phyloP scores from a whole-genome alignment of 2,329 filamentous ascomycete genomes.

The Chaetomium strumarium region DNA sequence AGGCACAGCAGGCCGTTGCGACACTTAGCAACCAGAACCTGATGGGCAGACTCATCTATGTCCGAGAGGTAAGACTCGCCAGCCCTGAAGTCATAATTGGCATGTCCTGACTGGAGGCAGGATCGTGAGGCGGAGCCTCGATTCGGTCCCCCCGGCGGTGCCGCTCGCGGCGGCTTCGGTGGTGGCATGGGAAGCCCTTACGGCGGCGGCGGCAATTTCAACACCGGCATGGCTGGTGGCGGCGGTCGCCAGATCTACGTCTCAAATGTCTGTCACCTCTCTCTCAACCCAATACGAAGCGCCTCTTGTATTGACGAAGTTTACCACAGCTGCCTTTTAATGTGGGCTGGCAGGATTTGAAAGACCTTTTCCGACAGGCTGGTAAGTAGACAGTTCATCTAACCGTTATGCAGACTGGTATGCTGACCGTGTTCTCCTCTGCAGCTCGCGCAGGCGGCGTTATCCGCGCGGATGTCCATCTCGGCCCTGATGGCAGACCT shows the following conservation, averaged over 20 bases:
- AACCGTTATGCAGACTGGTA: background rate
- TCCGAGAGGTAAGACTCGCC: conserved; percentile 70
- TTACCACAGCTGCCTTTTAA: conserved; percentile 79
- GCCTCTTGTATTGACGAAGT: conserved; percentile 24
- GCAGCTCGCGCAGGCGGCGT: conserved; percentile 65
- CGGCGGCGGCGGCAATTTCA: conserved; percentile 52
- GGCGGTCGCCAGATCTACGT: conserved; percentile 91
- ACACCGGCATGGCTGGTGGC: conserved; percentile 50
- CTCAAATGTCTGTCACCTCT: conserved; percentile 79
- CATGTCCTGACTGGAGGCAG: conserved; percentile 40
- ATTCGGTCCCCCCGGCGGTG: conserved; percentile 71
- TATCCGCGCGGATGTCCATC: conserved; percentile 90
- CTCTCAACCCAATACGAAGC: background rate
- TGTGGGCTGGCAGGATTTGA: conserved; percentile 97
- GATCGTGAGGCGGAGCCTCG: conserved; percentile 97
- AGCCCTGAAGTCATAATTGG: no score
- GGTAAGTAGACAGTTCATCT: conserved; percentile 55
- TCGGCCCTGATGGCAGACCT: conserved; percentile 83
- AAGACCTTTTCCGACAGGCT: conserved; percentile 97
- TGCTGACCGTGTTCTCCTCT: conserved; percentile 10
- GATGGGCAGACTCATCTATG: conserved; percentile 97
- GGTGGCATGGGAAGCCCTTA: conserved; percentile 46
- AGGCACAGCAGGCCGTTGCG: conserved; percentile 95
- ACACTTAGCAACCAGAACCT: conserved; percentile 98
- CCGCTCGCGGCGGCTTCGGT: conserved; percentile 56